A percentile compares a stretch with the other conserved stretches of the same genome.
phyloP scores from a whole-genome alignment of 2,329 filamentous ascomycete species.

The Coniochaeta sp. region DNA sequence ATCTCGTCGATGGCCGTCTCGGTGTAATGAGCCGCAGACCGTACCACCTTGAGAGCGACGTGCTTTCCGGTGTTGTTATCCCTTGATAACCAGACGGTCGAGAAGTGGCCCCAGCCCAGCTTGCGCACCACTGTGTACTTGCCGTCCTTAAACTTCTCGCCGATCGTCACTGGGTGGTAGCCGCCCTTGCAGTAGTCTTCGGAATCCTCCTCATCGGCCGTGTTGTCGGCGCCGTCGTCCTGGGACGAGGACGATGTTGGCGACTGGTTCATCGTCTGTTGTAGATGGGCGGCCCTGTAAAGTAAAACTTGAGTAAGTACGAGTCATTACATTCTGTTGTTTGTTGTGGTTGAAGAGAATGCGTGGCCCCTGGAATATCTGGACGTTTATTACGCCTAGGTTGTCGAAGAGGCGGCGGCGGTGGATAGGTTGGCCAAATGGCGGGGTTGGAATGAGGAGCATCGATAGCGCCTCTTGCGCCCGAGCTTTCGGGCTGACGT shows the following conservation, averaged over 20 bases:
- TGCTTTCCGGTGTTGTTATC: slow-evolving; percentile 89
- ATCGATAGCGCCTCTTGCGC: background rate
- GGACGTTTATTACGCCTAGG: background rate
- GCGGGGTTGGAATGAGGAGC: background rate
- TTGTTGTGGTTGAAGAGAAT: background rate
- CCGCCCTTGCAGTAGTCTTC: slow-evolving; percentile 99
- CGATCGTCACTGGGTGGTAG: slow-evolving; percentile 90
- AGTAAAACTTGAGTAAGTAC: slow-evolving; percentile 20
- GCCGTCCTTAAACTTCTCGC: slow-evolving; percentile 95
- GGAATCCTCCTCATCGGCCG: slow-evolving; percentile 95
- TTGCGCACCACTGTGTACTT: slow-evolving; percentile 96
- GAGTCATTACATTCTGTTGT: slow-evolving; percentile 5
- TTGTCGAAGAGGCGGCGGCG: slow-evolving; percentile 1
- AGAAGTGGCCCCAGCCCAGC: slow-evolving; percentile 97
- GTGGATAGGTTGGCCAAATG: background rate
- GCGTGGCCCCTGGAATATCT: no score
- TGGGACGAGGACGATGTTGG: slow-evolving; percentile 70
- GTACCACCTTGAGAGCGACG: slow-evolving; percentile 95
- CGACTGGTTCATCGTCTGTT: slow-evolving; percentile 59
- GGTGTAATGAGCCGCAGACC: slow-evolving; percentile 95
- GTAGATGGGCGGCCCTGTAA: slow-evolving; percentile 47
- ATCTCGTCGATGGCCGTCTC: slow-evolving; percentile 99
- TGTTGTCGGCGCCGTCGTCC: slow-evolving; percentile 83
- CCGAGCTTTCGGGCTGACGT: background rate
- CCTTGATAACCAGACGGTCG: slow-evolving; percentile 81